Percentiles rank a stretch among this genome's conserved stretches.
These are phyloP conservation scores for Physcia stellaris DNA, from an alignment of 495 filamentous ascomycete species.

Conservation along the genomic window DNA sequence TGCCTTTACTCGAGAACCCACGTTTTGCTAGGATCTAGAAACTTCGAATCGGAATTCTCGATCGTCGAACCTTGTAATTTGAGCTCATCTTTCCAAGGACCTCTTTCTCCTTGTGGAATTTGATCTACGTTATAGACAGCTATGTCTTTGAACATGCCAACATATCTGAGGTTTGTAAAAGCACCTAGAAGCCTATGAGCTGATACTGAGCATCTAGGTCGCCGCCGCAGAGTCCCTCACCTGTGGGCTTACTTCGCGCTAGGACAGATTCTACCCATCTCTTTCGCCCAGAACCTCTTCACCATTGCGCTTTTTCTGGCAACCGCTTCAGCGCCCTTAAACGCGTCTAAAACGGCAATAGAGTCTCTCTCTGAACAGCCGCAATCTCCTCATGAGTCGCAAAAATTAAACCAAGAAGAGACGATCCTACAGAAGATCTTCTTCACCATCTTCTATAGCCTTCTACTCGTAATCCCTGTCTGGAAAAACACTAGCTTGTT, in stretches of 20 bases:
- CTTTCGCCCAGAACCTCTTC: constrained; percentile 51
- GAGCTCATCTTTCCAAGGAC: too few relatives aligned
- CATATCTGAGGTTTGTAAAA: too few relatives aligned
- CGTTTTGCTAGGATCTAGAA: too few relatives aligned
- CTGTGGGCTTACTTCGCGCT: constrained; percentile 44
- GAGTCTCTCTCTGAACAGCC: too few relatives aligned
- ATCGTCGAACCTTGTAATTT: too few relatives aligned
- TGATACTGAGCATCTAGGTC: constrained; percentile 43
- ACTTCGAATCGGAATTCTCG: too few relatives aligned
- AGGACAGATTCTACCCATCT: constrained; percentile 43
- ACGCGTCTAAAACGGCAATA: too few relatives aligned
- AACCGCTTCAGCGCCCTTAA: constrained; percentile 25
- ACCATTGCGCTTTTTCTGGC: constrained; percentile 44
- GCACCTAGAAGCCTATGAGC: constrained; percentile 42
- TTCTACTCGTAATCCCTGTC: constrained; percentile 30
- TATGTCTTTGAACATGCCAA: too few relatives aligned
- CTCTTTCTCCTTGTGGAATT: too few relatives aligned
- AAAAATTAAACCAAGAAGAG: constrained; percentile 34
- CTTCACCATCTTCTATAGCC: constrained; percentile 26
- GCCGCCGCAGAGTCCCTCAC: constrained; percentile 38
- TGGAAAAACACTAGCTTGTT: constrained; percentile 32
- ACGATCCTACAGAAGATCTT: constrained; percentile 27
- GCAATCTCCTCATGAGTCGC: too few relatives aligned
- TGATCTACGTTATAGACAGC: too few relatives aligned
- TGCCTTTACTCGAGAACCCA: too few relatives aligned